Conservation (phyloP, 148 eudicot species). For the Linanthus parryae region DNA sequence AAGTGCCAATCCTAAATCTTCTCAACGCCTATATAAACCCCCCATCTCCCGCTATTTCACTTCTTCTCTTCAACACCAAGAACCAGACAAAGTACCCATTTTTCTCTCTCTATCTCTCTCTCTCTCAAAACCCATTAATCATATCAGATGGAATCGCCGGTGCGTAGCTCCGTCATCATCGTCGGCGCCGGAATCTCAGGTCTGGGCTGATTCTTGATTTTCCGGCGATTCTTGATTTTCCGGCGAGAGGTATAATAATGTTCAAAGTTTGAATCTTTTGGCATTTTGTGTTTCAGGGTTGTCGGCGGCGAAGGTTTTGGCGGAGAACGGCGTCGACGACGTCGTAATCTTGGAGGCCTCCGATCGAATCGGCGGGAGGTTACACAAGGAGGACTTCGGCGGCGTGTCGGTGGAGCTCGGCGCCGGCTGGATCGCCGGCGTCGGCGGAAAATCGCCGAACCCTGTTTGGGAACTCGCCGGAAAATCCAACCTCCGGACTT, state of each 20-base stretch:
- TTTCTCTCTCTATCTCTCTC: constrained; percentile 11
- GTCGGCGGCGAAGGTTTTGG: constrained; percentile 64
- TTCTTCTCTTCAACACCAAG: too few species aligned
- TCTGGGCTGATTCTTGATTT: background rate
- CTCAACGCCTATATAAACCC: too few species aligned
- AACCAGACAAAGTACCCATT: too few species aligned
- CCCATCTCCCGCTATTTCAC: constrained; percentile 9
- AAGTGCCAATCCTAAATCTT: too few species aligned
- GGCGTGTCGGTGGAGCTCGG: constrained; percentile 83
- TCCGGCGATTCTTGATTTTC: background rate
- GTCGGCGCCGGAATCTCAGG: constrained; percentile 95
- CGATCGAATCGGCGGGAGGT: constrained; percentile 68
- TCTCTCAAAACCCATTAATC: background rate
- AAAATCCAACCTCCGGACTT: constrained; percentile 52
- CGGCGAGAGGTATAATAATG: background rate
- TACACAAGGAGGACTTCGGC: constrained; percentile 52
- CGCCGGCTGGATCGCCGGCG: constrained; percentile 95
- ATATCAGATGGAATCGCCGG: constrained; percentile 49
- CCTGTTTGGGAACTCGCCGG: constrained; percentile 82
- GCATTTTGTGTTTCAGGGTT: constrained; percentile 33
- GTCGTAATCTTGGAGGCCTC: constrained; percentile 69
- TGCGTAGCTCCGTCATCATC: constrained; percentile 56
- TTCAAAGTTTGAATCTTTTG: background rate
- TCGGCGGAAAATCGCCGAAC: constrained; percentile 62
- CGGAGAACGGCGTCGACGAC: constrained; percentile 79